Conservation (phyloP, 345 rosid species). For the Eucalyptus lansdowneana region DNA sequence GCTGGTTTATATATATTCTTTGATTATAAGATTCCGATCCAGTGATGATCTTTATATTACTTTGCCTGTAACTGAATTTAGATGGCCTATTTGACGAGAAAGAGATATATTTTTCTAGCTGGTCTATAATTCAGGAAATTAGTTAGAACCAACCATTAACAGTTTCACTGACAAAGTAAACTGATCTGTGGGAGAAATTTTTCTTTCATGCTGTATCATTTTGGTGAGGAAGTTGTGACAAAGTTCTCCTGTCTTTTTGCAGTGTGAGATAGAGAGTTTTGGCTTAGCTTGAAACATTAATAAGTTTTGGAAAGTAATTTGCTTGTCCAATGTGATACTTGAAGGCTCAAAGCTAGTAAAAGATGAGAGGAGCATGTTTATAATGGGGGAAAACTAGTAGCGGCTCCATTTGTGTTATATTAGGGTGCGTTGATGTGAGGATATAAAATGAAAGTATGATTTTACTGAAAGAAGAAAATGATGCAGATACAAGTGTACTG, state of each 20-base stretch:
- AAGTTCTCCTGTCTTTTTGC: neutral
- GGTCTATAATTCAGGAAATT: neutral
- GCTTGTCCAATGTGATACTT: neutral
- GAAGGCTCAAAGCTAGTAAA: neutral
- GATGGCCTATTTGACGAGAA: neutral
- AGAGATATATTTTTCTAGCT: neutral
- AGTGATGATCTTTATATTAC: neutral
- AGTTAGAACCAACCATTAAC: neutral
- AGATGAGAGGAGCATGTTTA: neutral
- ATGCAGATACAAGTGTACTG: neutral
- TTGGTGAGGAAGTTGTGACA: neutral
- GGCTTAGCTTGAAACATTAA: neutral
- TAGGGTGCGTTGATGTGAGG: neutral
- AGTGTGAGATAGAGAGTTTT: neutral
- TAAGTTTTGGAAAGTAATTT: neutral
- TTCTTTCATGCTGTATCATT: neutral
- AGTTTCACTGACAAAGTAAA: neutral
- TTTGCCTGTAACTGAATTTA: neutral
- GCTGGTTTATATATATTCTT: neutral
- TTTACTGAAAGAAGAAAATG: neutral
- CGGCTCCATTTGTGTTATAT: neutral
- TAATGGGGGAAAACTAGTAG: neutral
- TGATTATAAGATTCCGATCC: neutral
- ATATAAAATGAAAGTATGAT: neutral
- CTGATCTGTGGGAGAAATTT: neutral